Evolutionary conservation across 2,329 filamentous ascomycete genomes (phyloP).

Genomic region (Cladosporium halotolerans): DNA sequence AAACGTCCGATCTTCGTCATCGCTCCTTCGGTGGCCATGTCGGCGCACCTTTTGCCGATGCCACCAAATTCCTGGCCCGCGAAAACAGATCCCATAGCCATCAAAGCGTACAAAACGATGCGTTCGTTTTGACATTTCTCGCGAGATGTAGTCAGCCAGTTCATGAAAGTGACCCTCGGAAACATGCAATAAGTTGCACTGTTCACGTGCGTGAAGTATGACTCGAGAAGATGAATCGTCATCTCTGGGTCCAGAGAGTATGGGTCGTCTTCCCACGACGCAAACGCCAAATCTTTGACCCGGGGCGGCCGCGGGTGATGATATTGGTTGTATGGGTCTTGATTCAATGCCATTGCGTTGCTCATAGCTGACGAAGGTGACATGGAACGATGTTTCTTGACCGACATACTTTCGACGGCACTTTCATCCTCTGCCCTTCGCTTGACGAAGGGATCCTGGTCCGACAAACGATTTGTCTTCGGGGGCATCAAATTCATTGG

Average conservation of each 20-base stretch:
- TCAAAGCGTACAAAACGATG: slow-evolving; percentile 55
- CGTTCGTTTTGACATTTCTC: slow-evolving; percentile 39
- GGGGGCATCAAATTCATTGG: neutral
- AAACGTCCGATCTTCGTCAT: slow-evolving; percentile 46
- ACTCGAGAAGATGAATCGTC: slow-evolving; percentile 47
- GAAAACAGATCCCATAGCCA: slow-evolving; percentile 53
- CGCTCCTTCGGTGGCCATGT: slow-evolving; percentile 54
- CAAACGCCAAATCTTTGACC: slow-evolving; percentile 1
- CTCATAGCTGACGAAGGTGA: slow-evolving; percentile 18
- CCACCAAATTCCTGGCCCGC: slow-evolving; percentile 40
- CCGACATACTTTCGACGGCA: slow-evolving; percentile 15
- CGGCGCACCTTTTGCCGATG: slow-evolving; percentile 43
- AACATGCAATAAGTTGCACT: slow-evolving; percentile 51
- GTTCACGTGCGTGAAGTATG: slow-evolving; percentile 54
- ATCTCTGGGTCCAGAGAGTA: slow-evolving; percentile 45
- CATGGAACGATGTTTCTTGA: slow-evolving; percentile 27
- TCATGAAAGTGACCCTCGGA: slow-evolving; percentile 47
- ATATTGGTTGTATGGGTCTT: neutral
- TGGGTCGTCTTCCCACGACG: slow-evolving; percentile 47
- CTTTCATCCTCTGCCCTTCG: slow-evolving; percentile 24
- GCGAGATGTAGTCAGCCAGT: slow-evolving; percentile 51
- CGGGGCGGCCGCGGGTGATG: neutral
- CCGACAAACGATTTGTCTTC: slow-evolving; percentile 11
- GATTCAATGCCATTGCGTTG: neutral
- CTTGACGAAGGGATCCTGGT: slow-evolving; percentile 21